Evolutionary conservation across 306 rosid species (phyloP).

Genomic region (Quercus ilex): DNA sequence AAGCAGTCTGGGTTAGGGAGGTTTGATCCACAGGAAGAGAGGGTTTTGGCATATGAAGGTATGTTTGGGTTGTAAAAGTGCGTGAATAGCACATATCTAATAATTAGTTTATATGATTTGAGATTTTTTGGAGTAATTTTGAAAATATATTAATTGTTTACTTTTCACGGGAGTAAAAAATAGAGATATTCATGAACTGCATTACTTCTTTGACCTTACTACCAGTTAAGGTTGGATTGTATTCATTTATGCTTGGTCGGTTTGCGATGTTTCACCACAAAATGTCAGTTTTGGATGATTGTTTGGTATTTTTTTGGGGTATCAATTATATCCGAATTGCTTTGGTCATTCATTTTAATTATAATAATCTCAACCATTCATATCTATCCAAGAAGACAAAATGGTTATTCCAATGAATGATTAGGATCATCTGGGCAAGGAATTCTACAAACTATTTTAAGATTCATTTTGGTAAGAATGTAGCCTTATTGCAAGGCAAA

Average conservation of each 20-base stretch:
- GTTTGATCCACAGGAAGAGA: slow-evolving; percentile 34
- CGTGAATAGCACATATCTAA: slow-evolving; percentile 32
- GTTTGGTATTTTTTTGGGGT: too few relatives aligned
- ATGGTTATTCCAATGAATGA: not conserved
- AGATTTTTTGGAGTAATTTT: slow-evolving; percentile 18
- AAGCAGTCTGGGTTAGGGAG: slow-evolving; percentile 31
- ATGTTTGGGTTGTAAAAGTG: slow-evolving; percentile 39
- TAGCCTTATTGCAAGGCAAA: too few relatives aligned
- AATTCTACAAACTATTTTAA: too few relatives aligned
- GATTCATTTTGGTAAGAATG: too few relatives aligned
- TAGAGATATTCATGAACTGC: not conserved
- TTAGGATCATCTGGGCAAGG: too few relatives aligned
- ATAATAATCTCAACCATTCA: too few relatives aligned
- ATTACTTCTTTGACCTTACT: not conserved
- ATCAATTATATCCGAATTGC: too few relatives aligned
- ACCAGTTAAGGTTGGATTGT: not conserved
- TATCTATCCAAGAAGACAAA: not conserved
- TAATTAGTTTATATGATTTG: slow-evolving; percentile 38
- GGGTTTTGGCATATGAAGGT: slow-evolving; percentile 32
- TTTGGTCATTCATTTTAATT: not conserved
- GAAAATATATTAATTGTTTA: not conserved
- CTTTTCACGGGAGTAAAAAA: not conserved
- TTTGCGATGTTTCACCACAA: not conserved
- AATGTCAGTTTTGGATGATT: too few relatives aligned
- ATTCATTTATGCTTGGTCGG: not conserved